Conservation (phyloP, 1,284 basidiomycete species). For the Coriolopsis trogii region DNA sequence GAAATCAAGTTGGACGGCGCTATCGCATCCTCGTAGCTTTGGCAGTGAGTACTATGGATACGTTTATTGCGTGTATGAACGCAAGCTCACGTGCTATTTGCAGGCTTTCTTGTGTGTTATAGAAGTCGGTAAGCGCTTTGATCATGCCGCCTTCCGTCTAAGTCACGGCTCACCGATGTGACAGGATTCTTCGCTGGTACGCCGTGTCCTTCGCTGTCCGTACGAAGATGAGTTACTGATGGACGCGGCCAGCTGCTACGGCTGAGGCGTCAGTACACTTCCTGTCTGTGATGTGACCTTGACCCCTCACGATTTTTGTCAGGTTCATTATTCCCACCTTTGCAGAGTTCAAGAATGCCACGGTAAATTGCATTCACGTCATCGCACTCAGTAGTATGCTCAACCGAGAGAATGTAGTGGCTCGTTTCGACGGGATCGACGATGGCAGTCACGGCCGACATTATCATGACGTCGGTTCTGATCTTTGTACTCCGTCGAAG, state of each 20-base stretch:
- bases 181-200: background rate
- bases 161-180: background rate
- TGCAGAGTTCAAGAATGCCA: background rate
- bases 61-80: too few species aligned
- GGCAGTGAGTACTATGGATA: too few species aligned
- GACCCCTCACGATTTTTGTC: too few species aligned
- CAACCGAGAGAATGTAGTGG: too few species aligned
- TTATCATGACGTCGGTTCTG: conserved; percentile 1
- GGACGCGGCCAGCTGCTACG: background rate
- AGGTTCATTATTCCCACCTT: background rate
- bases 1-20: background rate
- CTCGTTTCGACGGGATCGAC: background rate
- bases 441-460: conserved; percentile 4
- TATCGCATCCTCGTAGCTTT: background rate
- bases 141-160: background rate
- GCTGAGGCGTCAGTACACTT: background rate
- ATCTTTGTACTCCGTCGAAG: conserved; percentile 1
- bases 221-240: background rate
- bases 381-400: too few species aligned
- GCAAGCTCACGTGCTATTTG: too few species aligned
- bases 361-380: too few species aligned
- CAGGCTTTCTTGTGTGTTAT: background rate
- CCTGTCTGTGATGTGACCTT: background rate
- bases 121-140: background rate
- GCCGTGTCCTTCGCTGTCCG: background rate